Conservation (phyloP, 768 basidiomycete species). For the Suillus clintonianus region DNA sequence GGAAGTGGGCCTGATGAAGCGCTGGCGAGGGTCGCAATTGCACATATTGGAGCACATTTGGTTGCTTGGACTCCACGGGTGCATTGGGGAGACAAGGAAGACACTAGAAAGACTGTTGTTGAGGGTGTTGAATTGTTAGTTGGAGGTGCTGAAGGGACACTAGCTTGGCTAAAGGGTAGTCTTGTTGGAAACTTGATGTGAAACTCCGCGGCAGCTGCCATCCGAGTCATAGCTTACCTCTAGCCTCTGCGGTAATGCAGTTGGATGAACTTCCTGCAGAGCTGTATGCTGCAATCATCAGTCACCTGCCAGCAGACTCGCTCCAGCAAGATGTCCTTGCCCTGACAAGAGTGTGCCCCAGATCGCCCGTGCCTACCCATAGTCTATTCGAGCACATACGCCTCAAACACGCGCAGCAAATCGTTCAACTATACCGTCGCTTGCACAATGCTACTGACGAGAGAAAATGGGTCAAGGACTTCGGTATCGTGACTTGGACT, state of each 20-base stretch:
- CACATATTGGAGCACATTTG: slow-evolving; percentile 59
- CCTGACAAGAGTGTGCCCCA: slow-evolving; percentile 64
- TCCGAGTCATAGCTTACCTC: not conserved
- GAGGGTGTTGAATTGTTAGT: slow-evolving; percentile 51
- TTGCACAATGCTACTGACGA: slow-evolving; percentile 42
- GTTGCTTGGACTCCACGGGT: slow-evolving; percentile 51
- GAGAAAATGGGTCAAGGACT: slow-evolving; percentile 45
- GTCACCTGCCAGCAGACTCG: slow-evolving; percentile 45
- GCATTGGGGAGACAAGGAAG: slow-evolving; percentile 51
- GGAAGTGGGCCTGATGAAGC: slow-evolving; percentile 21
- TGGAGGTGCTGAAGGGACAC: slow-evolving; percentile 30
- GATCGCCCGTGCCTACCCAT: slow-evolving; percentile 53
- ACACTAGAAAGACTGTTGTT: slow-evolving; percentile 47
- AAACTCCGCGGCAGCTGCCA: not conserved
- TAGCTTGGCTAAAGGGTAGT: slow-evolving; percentile 27
- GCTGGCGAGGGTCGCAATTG: slow-evolving; percentile 37
- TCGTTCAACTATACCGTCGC: slow-evolving; percentile 56
- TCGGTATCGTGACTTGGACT: slow-evolving; percentile 63
- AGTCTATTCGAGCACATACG: slow-evolving; percentile 61
- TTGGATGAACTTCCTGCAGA: slow-evolving; percentile 59
- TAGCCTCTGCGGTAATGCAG: not conserved
- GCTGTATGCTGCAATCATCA: slow-evolving; percentile 61
- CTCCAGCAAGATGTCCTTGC: slow-evolving; percentile 57
- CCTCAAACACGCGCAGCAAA: slow-evolving; percentile 51
- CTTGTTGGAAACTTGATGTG: slow-evolving; percentile 26